These are phyloP conservation scores for Neurospora sp. DNA, from an alignment of 495 filamentous ascomycete genomes.

Conservation along the genomic window DNA sequence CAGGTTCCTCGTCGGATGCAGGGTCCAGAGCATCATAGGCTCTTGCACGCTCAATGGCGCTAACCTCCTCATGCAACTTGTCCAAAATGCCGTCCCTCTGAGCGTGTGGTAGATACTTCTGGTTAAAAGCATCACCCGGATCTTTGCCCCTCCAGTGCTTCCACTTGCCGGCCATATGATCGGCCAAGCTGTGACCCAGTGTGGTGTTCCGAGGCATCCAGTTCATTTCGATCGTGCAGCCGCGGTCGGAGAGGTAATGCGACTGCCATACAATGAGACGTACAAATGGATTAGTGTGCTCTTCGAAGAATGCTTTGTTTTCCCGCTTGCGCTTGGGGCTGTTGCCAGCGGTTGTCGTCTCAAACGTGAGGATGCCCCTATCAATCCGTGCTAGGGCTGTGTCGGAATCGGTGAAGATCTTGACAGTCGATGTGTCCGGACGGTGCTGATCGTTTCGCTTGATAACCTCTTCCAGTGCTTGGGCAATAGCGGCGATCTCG, in stretches of 20 bases:
- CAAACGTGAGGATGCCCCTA: background rate
- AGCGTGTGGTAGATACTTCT: background rate
- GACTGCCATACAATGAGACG: background rate
- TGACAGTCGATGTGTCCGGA: background rate
- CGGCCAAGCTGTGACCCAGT: background rate
- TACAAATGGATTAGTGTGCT: background rate
- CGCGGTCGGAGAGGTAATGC: background rate
- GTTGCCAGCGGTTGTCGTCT: background rate
- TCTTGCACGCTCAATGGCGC: background rate
- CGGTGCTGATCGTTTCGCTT: background rate
- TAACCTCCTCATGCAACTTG: background rate
- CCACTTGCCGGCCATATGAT: background rate
- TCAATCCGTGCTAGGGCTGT: background rate
- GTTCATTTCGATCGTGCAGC: background rate
- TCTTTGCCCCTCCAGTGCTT: background rate
- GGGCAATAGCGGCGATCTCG: background rate
- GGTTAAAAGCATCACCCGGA: background rate
- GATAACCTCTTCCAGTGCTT: background rate
- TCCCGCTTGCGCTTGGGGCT: background rate
- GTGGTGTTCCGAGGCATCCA: background rate
- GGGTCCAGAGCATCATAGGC: background rate
- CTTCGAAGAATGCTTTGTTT: background rate
- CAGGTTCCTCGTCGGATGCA: background rate
- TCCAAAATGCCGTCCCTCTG: background rate
- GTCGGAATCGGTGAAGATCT: background rate